These are phyloP conservation scores for Lepidium campestre DNA, from an alignment of 441 rosid species.

Conservation along the genomic window DNA sequence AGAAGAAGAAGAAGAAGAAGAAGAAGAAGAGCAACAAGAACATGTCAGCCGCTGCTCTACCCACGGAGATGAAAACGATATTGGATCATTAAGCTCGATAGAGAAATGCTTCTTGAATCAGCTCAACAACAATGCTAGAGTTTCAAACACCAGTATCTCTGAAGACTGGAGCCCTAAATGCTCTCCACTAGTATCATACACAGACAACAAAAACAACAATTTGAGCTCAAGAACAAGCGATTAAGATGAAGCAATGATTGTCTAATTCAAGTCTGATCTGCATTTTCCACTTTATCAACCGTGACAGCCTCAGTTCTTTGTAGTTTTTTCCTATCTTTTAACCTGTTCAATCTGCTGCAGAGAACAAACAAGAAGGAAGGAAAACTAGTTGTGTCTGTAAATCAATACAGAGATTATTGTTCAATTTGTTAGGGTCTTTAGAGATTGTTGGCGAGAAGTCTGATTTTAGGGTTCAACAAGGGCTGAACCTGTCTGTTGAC, in stretches of 20 bases:
- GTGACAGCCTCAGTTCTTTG: conserved; percentile 10
- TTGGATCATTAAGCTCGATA: conserved; percentile 46
- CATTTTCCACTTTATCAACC: conserved; percentile 17
- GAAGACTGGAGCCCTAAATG: conserved; percentile 26
- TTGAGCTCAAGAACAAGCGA: conserved; percentile 12
- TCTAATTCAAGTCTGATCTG: conserved; percentile 7
- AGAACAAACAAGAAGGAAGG: conserved; percentile 7
- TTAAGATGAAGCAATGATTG: conserved; percentile 29
- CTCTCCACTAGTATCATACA: conserved; percentile 9
- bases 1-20: conserved; percentile 35
- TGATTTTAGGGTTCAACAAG: conserved; percentile 47
- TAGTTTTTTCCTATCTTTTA: not conserved
- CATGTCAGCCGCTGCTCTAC: conserved; percentile 25
- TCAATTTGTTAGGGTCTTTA: conserved; percentile 23
- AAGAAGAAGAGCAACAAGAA: conserved; percentile 10
- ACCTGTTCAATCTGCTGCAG: conserved; percentile 20
- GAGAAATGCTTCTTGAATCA: conserved; percentile 71
- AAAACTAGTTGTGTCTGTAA: conserved; percentile 41
- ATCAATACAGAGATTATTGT: conserved; percentile 37
- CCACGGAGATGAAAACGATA: conserved; percentile 44
- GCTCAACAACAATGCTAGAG: conserved; percentile 37
- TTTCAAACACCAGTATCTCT: conserved; percentile 44
- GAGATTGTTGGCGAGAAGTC: conserved; percentile 23
- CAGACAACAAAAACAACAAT: conserved; percentile 7
- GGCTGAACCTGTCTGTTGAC: conserved; percentile 56